Percentiles rank a stretch among this genome's conserved stretches.
Conservation (phyloP, 2,329 filamentous ascomycete species). For the Fusarium foetens region DNA sequence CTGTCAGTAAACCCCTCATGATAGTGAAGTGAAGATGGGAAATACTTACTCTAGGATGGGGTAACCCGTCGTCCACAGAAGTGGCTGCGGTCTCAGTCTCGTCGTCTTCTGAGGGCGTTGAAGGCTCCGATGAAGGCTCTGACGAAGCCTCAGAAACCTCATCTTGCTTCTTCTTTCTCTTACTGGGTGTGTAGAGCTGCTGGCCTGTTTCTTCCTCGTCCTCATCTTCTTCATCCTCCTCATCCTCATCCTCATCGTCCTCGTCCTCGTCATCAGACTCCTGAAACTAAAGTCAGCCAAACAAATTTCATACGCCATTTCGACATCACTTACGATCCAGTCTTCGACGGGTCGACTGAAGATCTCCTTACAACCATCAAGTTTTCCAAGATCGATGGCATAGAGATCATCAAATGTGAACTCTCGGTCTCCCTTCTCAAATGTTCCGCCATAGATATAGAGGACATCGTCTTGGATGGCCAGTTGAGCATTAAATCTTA, state of each 20-base stretch:
- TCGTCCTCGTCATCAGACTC: conserved; percentile 69
- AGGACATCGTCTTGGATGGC: conserved; percentile 92
- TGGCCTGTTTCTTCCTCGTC: conserved; percentile 61
- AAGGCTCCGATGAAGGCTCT: conserved; percentile 43
- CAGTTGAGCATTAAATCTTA: conserved; percentile 89
- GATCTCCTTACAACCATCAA: conserved; percentile 93
- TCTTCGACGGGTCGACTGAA: conserved; percentile 86
- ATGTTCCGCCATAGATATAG: conserved; percentile 95
- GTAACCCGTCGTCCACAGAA: conserved; percentile 77
- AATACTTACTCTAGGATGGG: conserved; percentile 68
- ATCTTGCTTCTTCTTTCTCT: conserved; percentile 65
- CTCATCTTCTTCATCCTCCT: conserved; percentile 67
- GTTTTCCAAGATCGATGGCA: conserved; percentile 90
- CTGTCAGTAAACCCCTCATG: not conserved
- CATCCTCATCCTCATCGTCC: conserved; percentile 68
- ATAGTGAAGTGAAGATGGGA: not conserved
- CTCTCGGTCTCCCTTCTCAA: conserved; percentile 93
- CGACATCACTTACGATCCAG: conserved; percentile 71
- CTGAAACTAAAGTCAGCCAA: conserved; percentile 49
- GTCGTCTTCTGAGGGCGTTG: conserved; percentile 53
- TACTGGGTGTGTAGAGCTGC: conserved; percentile 62
- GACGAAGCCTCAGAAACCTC: conserved; percentile 55
- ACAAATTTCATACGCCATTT: not conserved
- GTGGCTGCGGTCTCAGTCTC: conserved; percentile 60
- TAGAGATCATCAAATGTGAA: conserved; percentile 97